Evolutionary conservation across 2,329 filamentous ascomycete genomes (phyloP).

Genomic region (Talaromyces albobiverticillius): DNA sequence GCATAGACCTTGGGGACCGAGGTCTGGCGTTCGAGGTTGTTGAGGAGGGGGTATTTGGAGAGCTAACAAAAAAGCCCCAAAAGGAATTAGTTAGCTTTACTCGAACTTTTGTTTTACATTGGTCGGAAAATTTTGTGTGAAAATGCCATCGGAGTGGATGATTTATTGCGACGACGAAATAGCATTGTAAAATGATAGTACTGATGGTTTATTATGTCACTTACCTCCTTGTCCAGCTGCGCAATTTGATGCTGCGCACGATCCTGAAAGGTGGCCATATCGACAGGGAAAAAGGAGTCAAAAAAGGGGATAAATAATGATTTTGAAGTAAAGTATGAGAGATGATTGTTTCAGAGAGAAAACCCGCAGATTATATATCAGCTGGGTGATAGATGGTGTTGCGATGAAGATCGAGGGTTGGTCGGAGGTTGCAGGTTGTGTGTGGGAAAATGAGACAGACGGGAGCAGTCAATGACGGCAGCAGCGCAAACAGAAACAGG

Average conservation of each 20-base stretch:
- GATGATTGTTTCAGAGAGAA: background rate
- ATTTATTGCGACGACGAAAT: too few species aligned
- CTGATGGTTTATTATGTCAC: background rate
- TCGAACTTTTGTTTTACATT: too few species aligned
- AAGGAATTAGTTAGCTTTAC: background rate
- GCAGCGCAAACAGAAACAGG: background rate
- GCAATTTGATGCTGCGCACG: constrained; percentile 62
- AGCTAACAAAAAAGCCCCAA: constrained; percentile 53
- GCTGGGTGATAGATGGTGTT: background rate
- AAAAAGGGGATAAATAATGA: background rate
- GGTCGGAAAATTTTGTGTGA: too few species aligned
- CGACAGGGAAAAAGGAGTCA: background rate
- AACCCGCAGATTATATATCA: background rate
- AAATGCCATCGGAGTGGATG: too few species aligned
- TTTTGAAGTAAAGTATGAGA: background rate
- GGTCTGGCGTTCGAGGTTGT: constrained; percentile 67
- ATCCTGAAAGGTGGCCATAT: constrained; percentile 56
- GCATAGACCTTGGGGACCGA: constrained; percentile 67
- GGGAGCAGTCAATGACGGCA: constrained; percentile 11
- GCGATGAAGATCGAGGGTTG: background rate
- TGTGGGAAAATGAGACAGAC: constrained; percentile 5
- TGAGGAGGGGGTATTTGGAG: constrained; percentile 64
- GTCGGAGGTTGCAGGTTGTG: too few species aligned
- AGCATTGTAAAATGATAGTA: background rate
- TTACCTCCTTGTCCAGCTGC: constrained; percentile 67